Conservation (phyloP, 2,329 filamentous ascomycete species). For the Fonsecaea monophora region DNA sequence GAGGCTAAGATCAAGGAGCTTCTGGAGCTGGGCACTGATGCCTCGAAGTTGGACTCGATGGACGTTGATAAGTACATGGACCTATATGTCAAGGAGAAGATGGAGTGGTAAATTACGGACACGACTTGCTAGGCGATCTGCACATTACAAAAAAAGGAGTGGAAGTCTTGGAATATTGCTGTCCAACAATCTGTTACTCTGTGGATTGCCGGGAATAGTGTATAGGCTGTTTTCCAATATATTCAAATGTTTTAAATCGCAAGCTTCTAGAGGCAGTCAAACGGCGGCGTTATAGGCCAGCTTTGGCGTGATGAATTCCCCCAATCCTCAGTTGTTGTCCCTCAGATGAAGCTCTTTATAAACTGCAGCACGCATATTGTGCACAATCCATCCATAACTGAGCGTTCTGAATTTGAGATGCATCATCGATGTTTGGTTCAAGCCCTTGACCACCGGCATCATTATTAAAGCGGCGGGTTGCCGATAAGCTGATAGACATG, state of each 20-base stretch:
- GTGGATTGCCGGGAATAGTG: not conserved
- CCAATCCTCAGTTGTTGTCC: not conserved
- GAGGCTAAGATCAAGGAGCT: slow-evolving; percentile 80
- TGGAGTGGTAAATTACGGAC: slow-evolving; percentile 44
- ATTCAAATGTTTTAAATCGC: not conserved
- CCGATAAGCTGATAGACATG: not conserved
- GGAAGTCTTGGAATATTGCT: not conserved
- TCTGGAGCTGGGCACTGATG: slow-evolving; percentile 77
- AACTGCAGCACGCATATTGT: not conserved
- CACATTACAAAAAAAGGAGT: not conserved
- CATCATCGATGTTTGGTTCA: no score
- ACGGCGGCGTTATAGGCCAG: not conserved
- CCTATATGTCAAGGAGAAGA: slow-evolving; percentile 69
- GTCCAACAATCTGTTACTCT: not conserved
- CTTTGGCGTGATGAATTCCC: not conserved
- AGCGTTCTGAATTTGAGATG: not conserved
- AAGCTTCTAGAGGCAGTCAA: not conserved
- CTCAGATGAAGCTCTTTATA: not conserved
- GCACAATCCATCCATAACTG: not conserved
- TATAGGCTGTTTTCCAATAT: not conserved
- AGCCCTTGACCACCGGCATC: not conserved
- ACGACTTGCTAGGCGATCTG: not conserved
- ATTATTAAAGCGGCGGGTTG: not conserved
- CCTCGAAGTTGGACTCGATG: slow-evolving; percentile 76
- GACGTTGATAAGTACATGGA: slow-evolving; percentile 94